Percentiles rank a stretch among this genome's conserved stretches.
These are phyloP conservation scores for Spatholobus suberectus DNA, from an alignment of 306 rosid genomes.

Conservation along the genomic window DNA sequence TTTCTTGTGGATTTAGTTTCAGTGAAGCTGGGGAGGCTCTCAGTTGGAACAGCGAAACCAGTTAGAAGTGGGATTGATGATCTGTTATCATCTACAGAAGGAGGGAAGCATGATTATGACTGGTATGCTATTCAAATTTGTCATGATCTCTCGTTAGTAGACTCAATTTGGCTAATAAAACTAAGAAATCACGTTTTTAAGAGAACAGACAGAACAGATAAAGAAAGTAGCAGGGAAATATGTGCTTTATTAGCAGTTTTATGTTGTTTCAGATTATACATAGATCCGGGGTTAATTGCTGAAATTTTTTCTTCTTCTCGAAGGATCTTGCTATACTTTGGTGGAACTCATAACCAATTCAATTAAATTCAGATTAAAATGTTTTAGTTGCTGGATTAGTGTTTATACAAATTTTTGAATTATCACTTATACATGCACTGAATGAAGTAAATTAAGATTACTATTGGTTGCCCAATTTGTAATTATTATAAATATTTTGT, in stretches of 20 bases:
- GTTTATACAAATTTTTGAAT: slow-evolving; percentile 1
- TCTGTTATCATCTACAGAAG: slow-evolving; percentile 76
- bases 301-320: not conserved
- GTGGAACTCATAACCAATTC: not conserved
- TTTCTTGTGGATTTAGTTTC: slow-evolving; percentile 55
- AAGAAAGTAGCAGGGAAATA: not conserved
- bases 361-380: slow-evolving; percentile 12
- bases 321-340: not conserved
- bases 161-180: not conserved
- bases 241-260: not conserved
- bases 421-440: not conserved
- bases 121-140: slow-evolving; percentile 57
- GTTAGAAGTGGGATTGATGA: slow-evolving; percentile 80
- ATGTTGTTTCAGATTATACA: not conserved
- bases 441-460: not conserved
- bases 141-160: not conserved
- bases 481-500: slow-evolving; percentile 25
- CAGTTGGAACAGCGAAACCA: slow-evolving; percentile 79
- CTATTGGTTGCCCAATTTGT: slow-evolving; percentile 31
- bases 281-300: slow-evolving; percentile 28
- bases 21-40: slow-evolving; percentile 86
- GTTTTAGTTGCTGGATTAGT: slow-evolving; percentile 15
- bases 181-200: not conserved
- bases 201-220: not conserved
- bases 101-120: slow-evolving; percentile 96